Evolutionary conservation across 768 basidiomycete species (phyloP), one percentile per base, ranked within the genome.

Genomic region (Xanthoconium stramineum): DNA sequence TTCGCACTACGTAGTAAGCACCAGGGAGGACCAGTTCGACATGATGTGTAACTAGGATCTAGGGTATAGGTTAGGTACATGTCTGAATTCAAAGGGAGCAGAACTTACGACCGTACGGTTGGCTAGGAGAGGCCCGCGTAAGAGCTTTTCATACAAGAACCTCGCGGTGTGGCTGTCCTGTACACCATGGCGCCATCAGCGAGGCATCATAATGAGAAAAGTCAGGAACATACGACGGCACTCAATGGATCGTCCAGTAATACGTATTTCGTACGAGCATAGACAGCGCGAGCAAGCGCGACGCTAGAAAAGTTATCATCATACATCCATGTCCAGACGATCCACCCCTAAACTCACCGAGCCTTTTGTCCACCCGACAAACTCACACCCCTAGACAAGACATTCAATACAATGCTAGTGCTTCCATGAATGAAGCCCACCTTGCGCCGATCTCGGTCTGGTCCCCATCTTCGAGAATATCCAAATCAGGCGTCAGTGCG

Each of bases 381-480:
- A 69, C 81, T 88, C 15, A 91, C 84, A 57, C 88, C 89, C 51
- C 84, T 84, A 29, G 12, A 5, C 9, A 40, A 39, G 35, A 48
- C 4, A 10, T 10, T 52, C 35, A 65, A 20, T 15, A 40, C 5
- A 32, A 44, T 15, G 50, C 13, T 30, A 3, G 24, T 9, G 44
- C 30, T 36, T 9, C 45, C 47, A 15, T 49, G 13, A 6, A 54
- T 24, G 33, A 48, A 43, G 29, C 65, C 17, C 47, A 81, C 78
- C 84, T 76, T 14, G 84, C 85, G 14, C 92, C 92, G 60, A 95
- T 90, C 72, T 92, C 88, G 2, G 91, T 94, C 52, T 72, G 75
- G 65, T 92, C 94, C 0, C 96, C 96, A 63, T 94, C 86, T 54
- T 95, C 91, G 2, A 98, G 70, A 12, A 94, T 80, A 6, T 88